Conservation (phyloP, 2,329 filamentous ascomycete species). For the Magnaporthiopsis rhizophila region DNA sequence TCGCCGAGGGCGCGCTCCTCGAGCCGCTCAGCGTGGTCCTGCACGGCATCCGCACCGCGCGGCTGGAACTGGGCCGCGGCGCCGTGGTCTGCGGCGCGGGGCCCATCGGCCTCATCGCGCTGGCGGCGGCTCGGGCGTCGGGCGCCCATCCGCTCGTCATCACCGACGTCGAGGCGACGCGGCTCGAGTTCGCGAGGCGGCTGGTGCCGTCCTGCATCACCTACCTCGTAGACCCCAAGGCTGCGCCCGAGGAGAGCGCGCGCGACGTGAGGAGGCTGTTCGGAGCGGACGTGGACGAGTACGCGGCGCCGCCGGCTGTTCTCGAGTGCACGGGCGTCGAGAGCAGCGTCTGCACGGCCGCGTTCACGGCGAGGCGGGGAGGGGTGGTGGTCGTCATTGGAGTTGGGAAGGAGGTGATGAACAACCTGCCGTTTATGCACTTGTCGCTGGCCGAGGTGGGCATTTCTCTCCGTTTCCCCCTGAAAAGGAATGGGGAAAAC, state of each 20-base stretch:
- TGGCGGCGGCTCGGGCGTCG: slow-evolving; percentile 50
- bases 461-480: no score
- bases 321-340: slow-evolving; percentile 61
- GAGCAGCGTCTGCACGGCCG: slow-evolving; percentile 51
- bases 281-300: slow-evolving; percentile 37
- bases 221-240: slow-evolving; percentile 41
- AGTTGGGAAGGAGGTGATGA: slow-evolving; percentile 53
- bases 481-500: no score
- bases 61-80: slow-evolving; percentile 45
- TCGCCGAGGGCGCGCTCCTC: slow-evolving; percentile 52
- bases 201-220: slow-evolving; percentile 46
- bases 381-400: slow-evolving; percentile 58
- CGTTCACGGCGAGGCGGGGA: slow-evolving; percentile 47
- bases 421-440: slow-evolving; percentile 61
- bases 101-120: slow-evolving; percentile 52
- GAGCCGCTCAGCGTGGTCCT: slow-evolving; percentile 58
- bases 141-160: slow-evolving; percentile 57
- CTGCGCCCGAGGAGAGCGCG: slow-evolving; percentile 41
- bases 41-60: slow-evolving; percentile 47
- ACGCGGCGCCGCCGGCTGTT: slow-evolving; percentile 48
- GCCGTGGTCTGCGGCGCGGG: slow-evolving; percentile 54
- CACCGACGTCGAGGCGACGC: slow-evolving; percentile 49
- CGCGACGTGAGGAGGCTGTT: slow-evolving; percentile 46
- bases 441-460: slow-evolving; percentile 50
- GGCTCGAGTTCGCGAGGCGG: slow-evolving; percentile 49